A percentile compares a stretch with the other conserved stretches of the same genome.
Conservation (phyloP, 2,329 filamentous ascomycete species). For the Endothia cerciana region DNA sequence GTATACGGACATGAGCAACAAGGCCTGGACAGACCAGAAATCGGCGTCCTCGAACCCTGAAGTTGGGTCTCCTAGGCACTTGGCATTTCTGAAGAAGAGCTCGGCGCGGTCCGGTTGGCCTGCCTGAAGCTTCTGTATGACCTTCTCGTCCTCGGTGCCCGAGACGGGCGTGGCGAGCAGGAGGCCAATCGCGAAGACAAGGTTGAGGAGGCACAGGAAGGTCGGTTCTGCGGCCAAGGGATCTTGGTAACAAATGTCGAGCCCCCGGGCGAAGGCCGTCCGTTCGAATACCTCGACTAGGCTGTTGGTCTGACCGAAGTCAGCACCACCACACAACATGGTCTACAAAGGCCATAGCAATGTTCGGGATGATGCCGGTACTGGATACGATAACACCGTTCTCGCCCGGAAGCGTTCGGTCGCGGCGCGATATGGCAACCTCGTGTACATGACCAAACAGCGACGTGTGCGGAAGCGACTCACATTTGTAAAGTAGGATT, state of each 20-base stretch:
- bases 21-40: conserved; percentile 67
- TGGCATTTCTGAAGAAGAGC: conserved; percentile 64
- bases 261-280: conserved; percentile 49
- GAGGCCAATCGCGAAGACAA: conserved; percentile 66
- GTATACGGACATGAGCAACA: conserved; percentile 67
- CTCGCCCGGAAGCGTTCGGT: background rate
- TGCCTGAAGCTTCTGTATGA: conserved; percentile 54
- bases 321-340: background rate
- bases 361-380: background rate
- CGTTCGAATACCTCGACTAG: conserved; percentile 64
- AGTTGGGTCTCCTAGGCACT: conserved; percentile 50
- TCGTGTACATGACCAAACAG: background rate
- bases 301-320: conserved; percentile 54
- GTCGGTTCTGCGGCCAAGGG: conserved; percentile 53
- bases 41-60: conserved; percentile 63
- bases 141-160: conserved; percentile 51
- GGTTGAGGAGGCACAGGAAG: conserved; percentile 62
- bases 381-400: background rate
- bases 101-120: conserved; percentile 60
- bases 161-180: conserved; percentile 58
- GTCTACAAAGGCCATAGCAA: background rate
- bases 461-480: conserved; percentile 30
- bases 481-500: conserved; percentile 66
- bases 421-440: background rate
- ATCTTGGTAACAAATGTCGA: conserved; percentile 59